These are phyloP conservation scores for Tripterygium wilfordii DNA, from an alignment of 177 flowering plant genomes.

Conservation along the genomic window DNA sequence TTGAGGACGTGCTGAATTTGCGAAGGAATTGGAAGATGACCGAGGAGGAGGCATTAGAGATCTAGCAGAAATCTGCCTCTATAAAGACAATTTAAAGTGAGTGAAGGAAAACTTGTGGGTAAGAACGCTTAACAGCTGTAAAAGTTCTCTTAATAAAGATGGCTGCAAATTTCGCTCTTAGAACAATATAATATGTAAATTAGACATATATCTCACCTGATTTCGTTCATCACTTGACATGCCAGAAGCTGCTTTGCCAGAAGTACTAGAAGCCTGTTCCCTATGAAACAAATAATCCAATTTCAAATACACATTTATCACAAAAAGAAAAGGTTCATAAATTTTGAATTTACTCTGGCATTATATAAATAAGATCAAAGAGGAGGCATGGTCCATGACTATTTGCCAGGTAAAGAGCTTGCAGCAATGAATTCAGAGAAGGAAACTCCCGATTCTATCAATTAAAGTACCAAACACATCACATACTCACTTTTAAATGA, in stretches of 20 bases:
- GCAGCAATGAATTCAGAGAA: no score
- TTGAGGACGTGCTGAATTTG: constrained; percentile 26
- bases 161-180: no score
- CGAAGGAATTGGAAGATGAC: constrained; percentile 36
- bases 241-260: constrained; percentile 87
- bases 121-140: no score
- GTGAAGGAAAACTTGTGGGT: background rate
- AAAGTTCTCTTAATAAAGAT: no score
- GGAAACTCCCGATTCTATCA: no score
- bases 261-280: constrained; percentile 90
- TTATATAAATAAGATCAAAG: no score
- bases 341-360: no score
- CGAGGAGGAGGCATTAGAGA: constrained; percentile 89
- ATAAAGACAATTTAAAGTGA: constrained; percentile 9
- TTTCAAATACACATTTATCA: background rate
- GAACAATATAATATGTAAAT: background rate
- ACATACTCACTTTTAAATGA: no score
- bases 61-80: constrained; percentile 74
- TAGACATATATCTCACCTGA: constrained; percentile 57
- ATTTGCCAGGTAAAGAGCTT: no score
- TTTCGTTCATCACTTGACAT: constrained; percentile 97
- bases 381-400: no score
- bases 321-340: no score
- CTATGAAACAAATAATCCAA: constrained; percentile 29
- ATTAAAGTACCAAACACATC: no score